Evolutionary conservation across 805 yeast species (phyloP).

Genomic region (Spathaspora passalidarum): DNA sequence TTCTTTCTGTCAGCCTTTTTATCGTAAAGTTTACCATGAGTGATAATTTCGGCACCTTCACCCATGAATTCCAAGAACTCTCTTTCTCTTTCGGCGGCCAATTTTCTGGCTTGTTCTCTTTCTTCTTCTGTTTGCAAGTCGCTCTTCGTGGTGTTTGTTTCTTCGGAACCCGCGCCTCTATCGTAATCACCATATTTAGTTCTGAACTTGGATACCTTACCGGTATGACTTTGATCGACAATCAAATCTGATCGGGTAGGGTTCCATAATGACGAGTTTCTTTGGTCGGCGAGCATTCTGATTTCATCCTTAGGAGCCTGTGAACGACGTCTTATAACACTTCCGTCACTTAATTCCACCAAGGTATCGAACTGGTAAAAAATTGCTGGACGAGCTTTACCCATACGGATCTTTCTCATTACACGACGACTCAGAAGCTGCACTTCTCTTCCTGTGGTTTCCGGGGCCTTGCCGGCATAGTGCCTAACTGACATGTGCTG

Average conservation of each 20-base stretch:
- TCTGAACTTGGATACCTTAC: constrained; percentile 72
- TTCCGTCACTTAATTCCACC: constrained; percentile 93
- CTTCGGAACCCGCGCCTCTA: constrained; percentile 1
- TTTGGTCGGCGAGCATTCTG: constrained; percentile 83
- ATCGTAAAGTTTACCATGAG: constrained; percentile 47
- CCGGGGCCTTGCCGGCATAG: background rate
- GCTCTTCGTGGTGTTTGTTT: constrained; percentile 36
- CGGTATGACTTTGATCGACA: constrained; percentile 77
- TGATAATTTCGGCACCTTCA: constrained; percentile 51
- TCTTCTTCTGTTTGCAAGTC: constrained; percentile 14
- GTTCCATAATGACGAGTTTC: constrained; percentile 87
- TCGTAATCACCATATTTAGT: background rate
- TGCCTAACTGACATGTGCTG: background rate
- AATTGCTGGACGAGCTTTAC: constrained; percentile 91
- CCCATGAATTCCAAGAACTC: constrained; percentile 62
- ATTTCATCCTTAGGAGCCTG: constrained; percentile 87
- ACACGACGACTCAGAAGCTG: constrained; percentile 54
- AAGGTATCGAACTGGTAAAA: constrained; percentile 84
- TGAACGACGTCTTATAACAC: constrained; percentile 78
- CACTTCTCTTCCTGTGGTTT: constrained; percentile 28
- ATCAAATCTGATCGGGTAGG: constrained; percentile 76
- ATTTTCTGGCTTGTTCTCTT: constrained; percentile 11
- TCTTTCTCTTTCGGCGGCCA: constrained; percentile 22
- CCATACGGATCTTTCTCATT: constrained; percentile 63
- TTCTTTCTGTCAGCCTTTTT: constrained; percentile 45